Evolutionary conservation across 2,329 filamentous ascomycete species (phyloP).

Genomic region (Stagonosporopsis vannaccii): DNA sequence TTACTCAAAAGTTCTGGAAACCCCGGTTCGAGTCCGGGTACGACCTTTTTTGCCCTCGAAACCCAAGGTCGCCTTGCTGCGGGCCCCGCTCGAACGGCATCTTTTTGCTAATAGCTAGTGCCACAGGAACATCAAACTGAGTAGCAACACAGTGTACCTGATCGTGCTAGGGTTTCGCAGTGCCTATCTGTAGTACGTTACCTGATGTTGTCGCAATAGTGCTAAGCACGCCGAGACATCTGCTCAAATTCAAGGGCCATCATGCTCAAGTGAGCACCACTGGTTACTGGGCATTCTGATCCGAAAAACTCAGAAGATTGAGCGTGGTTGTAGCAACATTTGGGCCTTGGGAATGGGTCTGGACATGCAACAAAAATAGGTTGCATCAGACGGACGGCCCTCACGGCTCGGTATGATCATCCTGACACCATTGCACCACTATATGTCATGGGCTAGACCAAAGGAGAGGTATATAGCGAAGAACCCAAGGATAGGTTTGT

Average conservation of each 20-base stretch:
- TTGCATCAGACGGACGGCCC: too few species aligned
- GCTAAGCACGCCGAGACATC: neutral
- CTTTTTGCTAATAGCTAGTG: neutral
- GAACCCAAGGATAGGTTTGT: too few species aligned
- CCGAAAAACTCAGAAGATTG: too few species aligned
- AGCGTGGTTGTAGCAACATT: too few species aligned
- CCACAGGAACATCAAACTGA: neutral
- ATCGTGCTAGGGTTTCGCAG: neutral
- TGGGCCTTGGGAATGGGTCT: too few species aligned
- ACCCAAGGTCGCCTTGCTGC: neutral
- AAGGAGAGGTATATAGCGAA: too few species aligned
- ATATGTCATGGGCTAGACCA: too few species aligned
- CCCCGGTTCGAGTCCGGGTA: slow-evolving; percentile 32
- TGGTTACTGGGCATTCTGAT: neutral
- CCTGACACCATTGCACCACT: too few species aligned
- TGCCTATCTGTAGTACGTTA: neutral
- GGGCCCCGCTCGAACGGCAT: neutral
- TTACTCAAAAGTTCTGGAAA: slow-evolving; percentile 31
- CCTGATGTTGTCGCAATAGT: neutral
- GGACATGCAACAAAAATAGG: too few species aligned
- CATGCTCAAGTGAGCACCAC: neutral
- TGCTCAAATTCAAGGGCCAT: neutral
- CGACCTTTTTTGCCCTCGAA: slow-evolving; percentile 11
- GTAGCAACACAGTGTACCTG: neutral
- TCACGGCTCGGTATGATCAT: too few species aligned